Percentiles rank a stretch among this genome's conserved stretches.
Conservation (phyloP, 768 basidiomycete species). For the Butyriboletus loyo region DNA sequence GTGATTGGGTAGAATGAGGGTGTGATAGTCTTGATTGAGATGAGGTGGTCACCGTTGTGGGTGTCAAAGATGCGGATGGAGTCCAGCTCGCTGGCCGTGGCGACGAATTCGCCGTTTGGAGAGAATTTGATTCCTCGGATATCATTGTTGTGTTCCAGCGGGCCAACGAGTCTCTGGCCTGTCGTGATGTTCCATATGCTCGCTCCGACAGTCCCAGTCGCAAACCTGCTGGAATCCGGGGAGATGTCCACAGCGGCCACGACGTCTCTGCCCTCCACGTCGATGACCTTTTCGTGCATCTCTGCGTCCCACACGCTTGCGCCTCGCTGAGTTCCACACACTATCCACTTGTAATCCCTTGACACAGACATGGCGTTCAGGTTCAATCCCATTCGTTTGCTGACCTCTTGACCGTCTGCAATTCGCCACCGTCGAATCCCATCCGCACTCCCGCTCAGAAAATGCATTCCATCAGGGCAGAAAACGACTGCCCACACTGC, state of each 20-base stretch:
- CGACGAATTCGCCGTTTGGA: background rate
- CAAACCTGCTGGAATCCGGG: conserved; percentile 1
- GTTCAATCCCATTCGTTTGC: background rate
- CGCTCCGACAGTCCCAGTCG: background rate
- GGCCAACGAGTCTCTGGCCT: background rate
- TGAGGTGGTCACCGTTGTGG: background rate
- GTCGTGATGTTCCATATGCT: background rate
- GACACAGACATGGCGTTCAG: background rate
- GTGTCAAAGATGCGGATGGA: background rate
- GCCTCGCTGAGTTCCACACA: background rate
- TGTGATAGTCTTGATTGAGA: background rate
- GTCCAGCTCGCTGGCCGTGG: background rate
- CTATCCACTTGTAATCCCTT: background rate
- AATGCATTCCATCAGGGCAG: background rate
- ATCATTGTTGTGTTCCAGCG: background rate
- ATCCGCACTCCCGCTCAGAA: background rate
- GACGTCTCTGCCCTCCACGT: background rate
- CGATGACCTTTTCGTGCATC: background rate
- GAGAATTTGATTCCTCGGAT: conserved; percentile 1
- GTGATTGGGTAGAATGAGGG: background rate
- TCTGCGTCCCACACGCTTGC: background rate
- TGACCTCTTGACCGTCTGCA: background rate
- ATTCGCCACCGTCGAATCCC: background rate
- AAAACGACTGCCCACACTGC: background rate
- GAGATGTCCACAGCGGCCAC: background rate